Percentiles rank a stretch among this genome's conserved stretches.
phyloP scores from a whole-genome alignment of 73 alveolate genomes.

The Stentor coeruleus region DNA sequence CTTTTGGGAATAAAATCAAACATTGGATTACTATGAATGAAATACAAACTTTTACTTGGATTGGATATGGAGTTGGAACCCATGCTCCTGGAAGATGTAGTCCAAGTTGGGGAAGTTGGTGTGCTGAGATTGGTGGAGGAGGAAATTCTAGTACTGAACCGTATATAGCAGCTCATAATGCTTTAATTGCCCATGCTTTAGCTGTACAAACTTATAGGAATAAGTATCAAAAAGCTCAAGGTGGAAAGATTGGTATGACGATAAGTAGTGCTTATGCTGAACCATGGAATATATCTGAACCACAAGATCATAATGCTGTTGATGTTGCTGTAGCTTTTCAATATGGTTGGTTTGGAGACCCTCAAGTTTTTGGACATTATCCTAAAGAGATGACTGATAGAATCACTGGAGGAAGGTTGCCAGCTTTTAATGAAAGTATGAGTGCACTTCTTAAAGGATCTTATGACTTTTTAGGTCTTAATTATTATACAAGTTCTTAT shows the following conservation, averaged over 20 bases:
- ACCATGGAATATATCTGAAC: constrained; percentile 32
- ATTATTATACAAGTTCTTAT: constrained; percentile 31
- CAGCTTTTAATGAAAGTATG: constrained; percentile 28
- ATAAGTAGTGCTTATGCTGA: constrained; percentile 21
- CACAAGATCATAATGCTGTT: constrained; percentile 32
- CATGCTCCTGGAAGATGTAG: constrained; percentile 45
- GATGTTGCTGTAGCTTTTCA: constrained; percentile 1
- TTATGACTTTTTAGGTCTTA: constrained; percentile 34
- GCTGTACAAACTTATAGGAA: constrained; percentile 45
- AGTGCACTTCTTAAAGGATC: constrained; percentile 22
- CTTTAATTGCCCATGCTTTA: constrained; percentile 35
- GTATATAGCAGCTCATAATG: constrained; percentile 34
- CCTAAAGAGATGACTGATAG: constrained; percentile 29
- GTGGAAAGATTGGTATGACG: constrained; percentile 41
- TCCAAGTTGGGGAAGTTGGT: constrained; percentile 19
- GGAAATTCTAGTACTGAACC: constrained; percentile 40
- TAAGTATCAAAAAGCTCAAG: constrained; percentile 33
- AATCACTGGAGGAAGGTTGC: constrained; percentile 28
- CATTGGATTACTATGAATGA: constrained; percentile 40
- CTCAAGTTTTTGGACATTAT: constrained; percentile 32
- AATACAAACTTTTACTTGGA: constrained; percentile 39
- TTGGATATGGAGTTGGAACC: constrained; percentile 38
- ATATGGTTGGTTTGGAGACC: constrained; percentile 37
- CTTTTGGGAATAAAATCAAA: constrained; percentile 36
- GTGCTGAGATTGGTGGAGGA: constrained; percentile 38